Base-by-base conservation (phyloP, 78 protist species). In the Dictyostelium purpureum region DNA sequence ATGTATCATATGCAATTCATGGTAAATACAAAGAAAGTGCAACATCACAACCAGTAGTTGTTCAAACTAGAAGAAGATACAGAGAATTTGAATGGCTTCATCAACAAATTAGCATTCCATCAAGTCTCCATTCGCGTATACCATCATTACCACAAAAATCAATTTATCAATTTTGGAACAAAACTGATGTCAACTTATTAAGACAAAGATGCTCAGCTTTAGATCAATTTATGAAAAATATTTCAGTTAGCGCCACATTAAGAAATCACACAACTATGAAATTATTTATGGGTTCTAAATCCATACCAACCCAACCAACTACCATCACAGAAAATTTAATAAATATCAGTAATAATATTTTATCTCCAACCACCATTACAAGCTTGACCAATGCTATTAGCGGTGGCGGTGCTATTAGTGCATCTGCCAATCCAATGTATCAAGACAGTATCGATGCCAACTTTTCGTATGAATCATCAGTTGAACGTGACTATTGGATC, bases 11-110 rank as follows among this genome's bases (percentile, higher is more conserved):
- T 45, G 71, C 71, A 18, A 61, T 85, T 16, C 7, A 24, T 12
- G 80, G 92, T n/a, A 85, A 85, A 51, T 73, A 47, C 28, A 85
- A 73, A 26, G 92, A 67, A 1, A 83, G 31, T 42, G 24, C 59
- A 52, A 52, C 28, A 16, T 3, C 59, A 66, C n/a, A 6, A 33
- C 26, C 75, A 67, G 33, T 31, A 3, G 0, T 12, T 1, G 43
- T 74, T 7, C 26, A 14, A 28, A 47, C 82, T 9, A 31, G 92
- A 33, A 73, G 92, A 67, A 19, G 92, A 28, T 85, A 85, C 57
- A 73, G 79, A 31, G 92, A 85, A 73, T 85, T 85, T 57, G 92
- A 85, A 59, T 85, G 92, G 92, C 42, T 85, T 28, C 92, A 85
- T 47, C 28, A 45, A n/a, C 92, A 85, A 45, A 74, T 85, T 6